phyloP scores from a whole-genome alignment of 306 rosid species.

The Prunus padus region DNA sequence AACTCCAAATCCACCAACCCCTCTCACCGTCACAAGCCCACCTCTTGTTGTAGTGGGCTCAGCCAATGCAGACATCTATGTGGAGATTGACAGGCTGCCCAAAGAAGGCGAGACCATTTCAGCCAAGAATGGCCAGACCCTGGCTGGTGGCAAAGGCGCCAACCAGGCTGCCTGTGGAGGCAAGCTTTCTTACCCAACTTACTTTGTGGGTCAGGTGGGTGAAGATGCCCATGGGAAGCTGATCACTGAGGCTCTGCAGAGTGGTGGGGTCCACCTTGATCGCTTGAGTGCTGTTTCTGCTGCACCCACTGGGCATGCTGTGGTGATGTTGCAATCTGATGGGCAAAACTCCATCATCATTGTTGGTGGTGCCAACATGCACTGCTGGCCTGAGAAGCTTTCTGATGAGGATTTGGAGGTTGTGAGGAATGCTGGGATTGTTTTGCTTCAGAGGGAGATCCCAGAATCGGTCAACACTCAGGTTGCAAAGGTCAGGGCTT shows the following conservation, averaged over 20 bases:
- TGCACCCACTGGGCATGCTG: conserved; percentile 75
- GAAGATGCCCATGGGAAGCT: conserved; percentile 71
- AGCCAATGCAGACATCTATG: conserved; percentile 84
- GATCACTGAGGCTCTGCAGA: conserved; percentile 47
- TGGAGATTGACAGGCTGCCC: conserved; percentile 74
- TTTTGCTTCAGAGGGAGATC: conserved; percentile 90
- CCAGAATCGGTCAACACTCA: conserved; percentile 77
- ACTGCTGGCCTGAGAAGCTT: conserved; percentile 57
- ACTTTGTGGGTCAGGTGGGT: conserved; percentile 82
- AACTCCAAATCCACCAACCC: conserved; percentile 22
- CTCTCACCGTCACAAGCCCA: conserved; percentile 17
- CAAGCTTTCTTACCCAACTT: conserved; percentile 69
- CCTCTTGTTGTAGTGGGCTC: conserved; percentile 88
- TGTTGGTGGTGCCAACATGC: conserved; percentile 87
- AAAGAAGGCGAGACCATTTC: conserved; percentile 67
- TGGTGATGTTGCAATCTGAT: conserved; percentile 79
- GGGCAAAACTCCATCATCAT: conserved; percentile 84
- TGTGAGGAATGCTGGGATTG: conserved; percentile 71
- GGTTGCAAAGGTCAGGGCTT: conserved; percentile 74
- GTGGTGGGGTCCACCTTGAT: conserved; percentile 59
- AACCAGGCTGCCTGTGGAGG: conserved; percentile 85
- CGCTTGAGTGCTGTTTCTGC: conserved; percentile 32
- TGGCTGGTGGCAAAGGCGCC: conserved; percentile 86
- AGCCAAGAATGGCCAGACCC: conserved; percentile 67
- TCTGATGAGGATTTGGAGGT: conserved; percentile 49